phyloP scores from a whole-genome alignment of 78 protist species.

The Protostelium mycophagum region DNA sequence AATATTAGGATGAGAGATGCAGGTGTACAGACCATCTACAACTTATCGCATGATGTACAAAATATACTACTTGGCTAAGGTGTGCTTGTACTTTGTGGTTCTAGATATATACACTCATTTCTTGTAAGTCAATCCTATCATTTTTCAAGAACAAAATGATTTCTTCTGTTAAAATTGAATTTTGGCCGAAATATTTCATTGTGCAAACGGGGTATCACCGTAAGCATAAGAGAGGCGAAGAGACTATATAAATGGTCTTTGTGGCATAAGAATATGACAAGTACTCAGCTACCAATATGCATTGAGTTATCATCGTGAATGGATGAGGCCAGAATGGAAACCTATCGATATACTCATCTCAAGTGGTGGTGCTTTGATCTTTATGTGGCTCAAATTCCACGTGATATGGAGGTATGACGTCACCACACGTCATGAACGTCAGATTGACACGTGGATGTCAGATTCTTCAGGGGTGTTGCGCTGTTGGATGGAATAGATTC shows the following conservation, averaged over 20 bases:
- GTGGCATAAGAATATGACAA: neutral
- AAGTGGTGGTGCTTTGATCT: neutral
- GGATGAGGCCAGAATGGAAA: neutral
- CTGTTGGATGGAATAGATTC: slow-evolving; percentile 77
- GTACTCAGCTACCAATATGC: neutral
- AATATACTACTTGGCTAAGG: slow-evolving; percentile 17
- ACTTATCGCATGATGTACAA: slow-evolving; percentile 13
- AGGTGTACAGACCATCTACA: slow-evolving; percentile 33
- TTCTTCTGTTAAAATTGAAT: too few relatives aligned
- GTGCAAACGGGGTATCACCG: too few relatives aligned
- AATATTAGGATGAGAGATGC: neutral
- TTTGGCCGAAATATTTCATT: too few relatives aligned
- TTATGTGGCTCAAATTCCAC: neutral
- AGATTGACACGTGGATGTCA: slow-evolving; percentile 73
- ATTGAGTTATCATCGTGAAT: neutral
- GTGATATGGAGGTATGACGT: neutral
- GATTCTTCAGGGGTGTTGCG: slow-evolving; percentile 68
- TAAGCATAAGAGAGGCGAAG: too few relatives aligned
- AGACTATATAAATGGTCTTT: too few relatives aligned
- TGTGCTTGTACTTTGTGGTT: slow-evolving; percentile 34
- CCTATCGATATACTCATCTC: neutral
- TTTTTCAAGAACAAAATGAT: too few relatives aligned
- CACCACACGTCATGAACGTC: slow-evolving; percentile 17
- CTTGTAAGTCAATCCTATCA: neutral
- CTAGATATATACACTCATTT: slow-evolving; percentile 35